phyloP scores from a whole-genome alignment of 1,139 yeast genomes.

The Candida tetrigidarum region DNA sequence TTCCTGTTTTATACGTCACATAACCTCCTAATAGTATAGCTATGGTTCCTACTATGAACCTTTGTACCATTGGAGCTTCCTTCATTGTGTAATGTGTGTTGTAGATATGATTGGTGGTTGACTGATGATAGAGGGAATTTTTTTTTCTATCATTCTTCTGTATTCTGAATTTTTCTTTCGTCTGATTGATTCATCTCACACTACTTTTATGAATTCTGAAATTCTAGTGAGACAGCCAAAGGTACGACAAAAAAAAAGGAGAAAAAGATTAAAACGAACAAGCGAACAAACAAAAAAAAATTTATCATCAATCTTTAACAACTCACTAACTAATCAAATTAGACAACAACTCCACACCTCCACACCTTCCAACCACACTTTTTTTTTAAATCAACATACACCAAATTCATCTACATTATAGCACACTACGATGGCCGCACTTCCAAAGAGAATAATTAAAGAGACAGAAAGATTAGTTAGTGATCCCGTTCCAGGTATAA shows the following conservation, averaged over 20 bases:
- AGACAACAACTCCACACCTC: background rate
- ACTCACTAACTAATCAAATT: background rate
- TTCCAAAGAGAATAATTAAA: slow-evolving; percentile 89
- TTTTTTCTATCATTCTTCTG: background rate
- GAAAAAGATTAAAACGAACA: slow-evolving; percentile 2
- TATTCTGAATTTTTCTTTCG: background rate
- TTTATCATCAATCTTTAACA: no score
- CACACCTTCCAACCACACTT: background rate
- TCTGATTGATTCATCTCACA: background rate
- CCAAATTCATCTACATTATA: no score
- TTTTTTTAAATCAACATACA: background rate
- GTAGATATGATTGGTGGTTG: slow-evolving; percentile 19
- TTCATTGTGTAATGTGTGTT: background rate
- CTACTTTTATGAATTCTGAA: background rate
- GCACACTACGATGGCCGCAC: slow-evolving; percentile 53
- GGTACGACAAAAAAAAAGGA: slow-evolving; percentile 5
- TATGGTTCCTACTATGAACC: slow-evolving; percentile 41
- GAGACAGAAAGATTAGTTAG: slow-evolving; percentile 91
- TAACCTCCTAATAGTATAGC: slow-evolving; percentile 26
- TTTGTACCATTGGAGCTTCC: slow-evolving; percentile 39
- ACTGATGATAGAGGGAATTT: no score
- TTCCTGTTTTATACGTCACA: slow-evolving; percentile 31
- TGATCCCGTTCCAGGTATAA: slow-evolving; percentile 97
- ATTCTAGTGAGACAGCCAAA: no score
- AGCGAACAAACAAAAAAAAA: background rate